Base-by-base conservation (phyloP, 2,329 filamentous ascomycete species). In the Pezicula radicicola region DNA sequence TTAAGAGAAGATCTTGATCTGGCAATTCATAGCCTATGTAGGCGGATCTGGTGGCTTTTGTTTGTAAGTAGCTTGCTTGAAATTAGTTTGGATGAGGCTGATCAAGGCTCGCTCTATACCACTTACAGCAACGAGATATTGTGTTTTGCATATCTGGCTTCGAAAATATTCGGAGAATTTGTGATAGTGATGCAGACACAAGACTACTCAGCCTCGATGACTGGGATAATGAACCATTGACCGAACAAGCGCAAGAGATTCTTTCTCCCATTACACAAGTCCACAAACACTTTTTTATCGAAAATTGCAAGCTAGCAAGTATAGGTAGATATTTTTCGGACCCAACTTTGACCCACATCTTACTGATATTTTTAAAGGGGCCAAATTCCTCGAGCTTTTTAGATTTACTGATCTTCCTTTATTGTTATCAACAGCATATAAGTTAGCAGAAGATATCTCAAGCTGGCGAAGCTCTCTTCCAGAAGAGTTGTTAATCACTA, bases 11-110 rank as follows among this genome's bases (percentile, higher is more conserved):
- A 48, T 41, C 28, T 48, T 16, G 46, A 48, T 36, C 16, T 18
- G 19, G 16, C 7, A 27, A 48, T 33, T 8, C 35, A 48, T 40
- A 39, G 30, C 16, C 7, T 48, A 6, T 48, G 46, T 30, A 16
- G 46, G 7, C 33, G 37, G 9, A 40, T 48, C 16, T 48, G 46
- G 46, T 48, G 46, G 46, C 10, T 41, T 6, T 10, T 48, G 16
- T 48, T 30, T 48, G 46, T 48, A 18, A 21, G 46, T 27, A 10
- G 19, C 16, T n/a, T 36, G 15, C 35, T 13, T 10, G 16, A 27
- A 48, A 15, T 36, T 48, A 10, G 9, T 18, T 12, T 39, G 12
- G 36, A 40, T 40, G 25, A 13, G 6, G 13, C 21, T 8, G 30
- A 41, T 48, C 35, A 10, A n/a, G n/a, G n/a, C n/a, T n/a, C n/a